These are phyloP conservation scores for Linanthus parryae DNA, from an alignment of 148 eudicot genomes.

Conservation along the genomic window DNA sequence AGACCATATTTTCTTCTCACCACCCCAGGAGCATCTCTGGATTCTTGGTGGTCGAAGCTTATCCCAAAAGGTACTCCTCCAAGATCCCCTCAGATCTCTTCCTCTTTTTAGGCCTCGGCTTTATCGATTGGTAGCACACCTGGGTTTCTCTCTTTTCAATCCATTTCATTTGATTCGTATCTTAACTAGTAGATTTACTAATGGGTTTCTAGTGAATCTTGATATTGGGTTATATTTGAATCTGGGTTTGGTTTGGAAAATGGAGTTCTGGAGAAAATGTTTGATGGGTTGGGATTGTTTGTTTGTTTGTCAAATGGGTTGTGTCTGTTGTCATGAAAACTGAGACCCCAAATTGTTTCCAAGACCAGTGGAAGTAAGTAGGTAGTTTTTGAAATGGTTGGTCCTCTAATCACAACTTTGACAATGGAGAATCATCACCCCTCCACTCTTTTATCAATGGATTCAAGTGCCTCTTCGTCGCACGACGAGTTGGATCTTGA, in stretches of 20 bases:
- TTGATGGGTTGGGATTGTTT: conserved; percentile 11
- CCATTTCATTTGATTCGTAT: too few relatives aligned
- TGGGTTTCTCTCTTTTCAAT: too few relatives aligned
- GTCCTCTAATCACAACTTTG: conserved; percentile 32
- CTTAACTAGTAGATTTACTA: too few relatives aligned
- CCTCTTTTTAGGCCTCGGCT: conserved; percentile 58
- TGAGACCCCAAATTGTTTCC: background rate
- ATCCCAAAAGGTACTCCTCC: conserved; percentile 57
- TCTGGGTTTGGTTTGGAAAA: conserved; percentile 1
- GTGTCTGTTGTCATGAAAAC: conserved; percentile 17
- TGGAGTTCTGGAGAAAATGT: conserved; percentile 7
- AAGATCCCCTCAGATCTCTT: conserved; percentile 58
- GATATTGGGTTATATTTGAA: background rate
- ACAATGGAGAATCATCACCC: conserved; percentile 58
- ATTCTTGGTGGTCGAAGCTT: conserved; percentile 46
- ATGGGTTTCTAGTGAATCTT: conserved; percentile 7
- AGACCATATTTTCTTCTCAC: conserved; percentile 27
- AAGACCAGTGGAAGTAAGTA: conserved; percentile 10
- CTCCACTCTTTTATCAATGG: conserved; percentile 66
- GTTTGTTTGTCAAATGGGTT: background rate
- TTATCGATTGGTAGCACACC: conserved; percentile 45
- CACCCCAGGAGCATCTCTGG: conserved; percentile 32
- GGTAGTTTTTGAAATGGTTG: conserved; percentile 49
- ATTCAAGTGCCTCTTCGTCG: conserved; percentile 58
- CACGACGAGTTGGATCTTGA: conserved; percentile 62